These are phyloP conservation scores for Obelidium mucronatum DNA, from an alignment of 192 early-diverging fungal species.

Conservation along the genomic window DNA sequence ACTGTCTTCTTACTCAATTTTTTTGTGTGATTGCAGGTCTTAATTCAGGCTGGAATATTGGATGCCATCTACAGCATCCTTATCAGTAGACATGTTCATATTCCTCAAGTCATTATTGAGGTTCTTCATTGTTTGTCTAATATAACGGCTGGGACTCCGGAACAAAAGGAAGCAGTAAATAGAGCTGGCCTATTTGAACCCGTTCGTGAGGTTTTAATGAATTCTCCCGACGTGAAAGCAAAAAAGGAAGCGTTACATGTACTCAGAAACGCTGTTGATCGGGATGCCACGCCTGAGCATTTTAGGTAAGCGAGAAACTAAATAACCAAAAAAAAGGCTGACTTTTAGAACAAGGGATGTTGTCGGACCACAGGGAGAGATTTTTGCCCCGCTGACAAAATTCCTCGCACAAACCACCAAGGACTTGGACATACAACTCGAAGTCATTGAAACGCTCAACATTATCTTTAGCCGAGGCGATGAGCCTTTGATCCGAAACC, in stretches of 20 bases:
- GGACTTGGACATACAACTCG: slow-evolving; percentile 17
- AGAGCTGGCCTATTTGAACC: slow-evolving; percentile 13
- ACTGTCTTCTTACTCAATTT: too few relatives aligned
- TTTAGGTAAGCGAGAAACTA: slow-evolving; percentile 23
- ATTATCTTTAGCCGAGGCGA: slow-evolving; percentile 40
- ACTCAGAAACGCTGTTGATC: slow-evolving; percentile 38
- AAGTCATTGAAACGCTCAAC: slow-evolving; percentile 35
- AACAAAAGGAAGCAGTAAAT: slow-evolving; percentile 35
- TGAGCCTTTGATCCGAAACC: slow-evolving; percentile 28
- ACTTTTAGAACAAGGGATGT: slow-evolving; percentile 15
- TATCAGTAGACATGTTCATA: background rate
- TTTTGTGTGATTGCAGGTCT: too few relatives aligned
- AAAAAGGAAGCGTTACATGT: slow-evolving; percentile 41
- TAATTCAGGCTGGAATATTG: slow-evolving; percentile 30
- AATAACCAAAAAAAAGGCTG: background rate
- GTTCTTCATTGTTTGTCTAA: slow-evolving; percentile 37
- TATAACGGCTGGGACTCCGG: slow-evolving; percentile 41
- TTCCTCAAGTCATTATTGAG: slow-evolving; percentile 22
- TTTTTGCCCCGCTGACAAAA: slow-evolving; percentile 20
- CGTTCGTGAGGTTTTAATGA: slow-evolving; percentile 15
- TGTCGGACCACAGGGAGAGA: slow-evolving; percentile 34
- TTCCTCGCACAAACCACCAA: slow-evolving; percentile 1
- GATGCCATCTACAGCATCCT: slow-evolving; percentile 14
- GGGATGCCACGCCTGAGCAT: slow-evolving; percentile 40
- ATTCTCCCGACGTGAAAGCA: slow-evolving; percentile 2